Conservation (phyloP, 2,329 filamentous ascomycete genomes). For the Pseudocercospora fijiensis region DNA sequence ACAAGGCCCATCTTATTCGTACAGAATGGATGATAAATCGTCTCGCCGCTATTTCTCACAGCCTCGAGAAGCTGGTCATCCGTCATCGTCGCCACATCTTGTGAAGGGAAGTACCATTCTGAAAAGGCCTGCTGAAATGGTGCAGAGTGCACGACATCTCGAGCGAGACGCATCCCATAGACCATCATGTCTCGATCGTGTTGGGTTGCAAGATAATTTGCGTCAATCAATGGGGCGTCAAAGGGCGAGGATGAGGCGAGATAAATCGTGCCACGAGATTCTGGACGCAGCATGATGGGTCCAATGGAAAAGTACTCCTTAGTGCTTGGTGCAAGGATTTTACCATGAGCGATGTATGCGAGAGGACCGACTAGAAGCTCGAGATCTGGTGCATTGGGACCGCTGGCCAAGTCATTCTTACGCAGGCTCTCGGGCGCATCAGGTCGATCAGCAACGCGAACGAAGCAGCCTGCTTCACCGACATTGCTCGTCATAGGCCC, state of each 20-base stretch:
- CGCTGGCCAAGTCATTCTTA: slow-evolving; percentile 14
- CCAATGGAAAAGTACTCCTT: slow-evolving; percentile 18
- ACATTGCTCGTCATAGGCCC: slow-evolving; percentile 23
- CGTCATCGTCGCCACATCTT: slow-evolving; percentile 12
- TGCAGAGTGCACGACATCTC: slow-evolving; percentile 9
- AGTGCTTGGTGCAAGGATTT: slow-evolving; percentile 1
- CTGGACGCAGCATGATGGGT: slow-evolving; percentile 28
- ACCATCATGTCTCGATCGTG: slow-evolving; percentile 24
- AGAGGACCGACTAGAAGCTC: slow-evolving; percentile 21
- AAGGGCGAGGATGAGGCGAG: slow-evolving; percentile 43
- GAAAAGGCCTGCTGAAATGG: slow-evolving; percentile 19
- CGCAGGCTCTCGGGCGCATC: slow-evolving; percentile 19
- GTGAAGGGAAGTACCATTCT: slow-evolving; percentile 16
- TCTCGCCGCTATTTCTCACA: slow-evolving; percentile 16
- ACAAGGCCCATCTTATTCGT: slow-evolving; percentile 23
- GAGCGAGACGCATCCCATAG: slow-evolving; percentile 17
- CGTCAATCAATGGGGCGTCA: slow-evolving; percentile 39
- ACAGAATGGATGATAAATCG: slow-evolving; percentile 28
- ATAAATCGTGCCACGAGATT: slow-evolving; percentile 46
- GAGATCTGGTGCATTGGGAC: slow-evolving; percentile 17
- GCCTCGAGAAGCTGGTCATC: slow-evolving; percentile 18
- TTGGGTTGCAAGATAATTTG: slow-evolving; percentile 38
- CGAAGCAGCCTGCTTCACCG: slow-evolving; percentile 18
- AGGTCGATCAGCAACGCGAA: slow-evolving; percentile 14
- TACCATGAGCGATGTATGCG: slow-evolving; percentile 22